Evolutionary conservation across 225 moss, liverwort and hornwort species (phyloP), one percentile per base, ranked within the genome.

Genomic region (Bryoerythrophyllum caledonicum): DNA sequence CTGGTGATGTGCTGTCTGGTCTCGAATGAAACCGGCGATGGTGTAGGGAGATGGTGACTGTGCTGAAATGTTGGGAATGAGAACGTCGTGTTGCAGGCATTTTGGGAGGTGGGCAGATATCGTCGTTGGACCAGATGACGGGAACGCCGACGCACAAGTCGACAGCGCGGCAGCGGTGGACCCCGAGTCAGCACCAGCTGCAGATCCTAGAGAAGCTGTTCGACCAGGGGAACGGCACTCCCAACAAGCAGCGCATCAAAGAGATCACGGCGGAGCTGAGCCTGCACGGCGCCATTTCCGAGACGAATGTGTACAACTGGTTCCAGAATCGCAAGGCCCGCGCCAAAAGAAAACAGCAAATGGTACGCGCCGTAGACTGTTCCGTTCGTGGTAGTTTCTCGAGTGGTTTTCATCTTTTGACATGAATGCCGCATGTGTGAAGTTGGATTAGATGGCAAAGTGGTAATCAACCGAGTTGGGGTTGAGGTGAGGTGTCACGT

Each of bases 291-390:
- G 90, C 86, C 68, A 95, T 99, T 40, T 84, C 93, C 20, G 94
- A 99, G 84, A 99, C 93, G 64, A 99, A 99, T 79, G 97, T 99
- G 28, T 93, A 99, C 72, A 99, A 99, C 80, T 99, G 95, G 97
- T 99, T 99, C 74, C 97, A 99, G 57, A 99, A 99, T 43, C 93
- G 95, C 72, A 99, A 99, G 80, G 97, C 97, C 12, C 90, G 97
- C 72, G 94, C 93, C 21, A 99, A 94, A 68, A 90, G 91, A 68
- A 99, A 89, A 64, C 94, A 99, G 51, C 94, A 97, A 80, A 62
- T 86, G 83, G 82, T 86, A 75, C 12, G 2, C 30, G 37, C 27
- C 65, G 23, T 55, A 57, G 17, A 9, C 48, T 54, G 48, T 21
- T 34, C 13, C 20, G 53, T 9, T 12, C n/a, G n/a, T n/a, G n/a